phyloP scores from a whole-genome alignment of 257 asterid species.

The Euphrasia confusa region DNA sequence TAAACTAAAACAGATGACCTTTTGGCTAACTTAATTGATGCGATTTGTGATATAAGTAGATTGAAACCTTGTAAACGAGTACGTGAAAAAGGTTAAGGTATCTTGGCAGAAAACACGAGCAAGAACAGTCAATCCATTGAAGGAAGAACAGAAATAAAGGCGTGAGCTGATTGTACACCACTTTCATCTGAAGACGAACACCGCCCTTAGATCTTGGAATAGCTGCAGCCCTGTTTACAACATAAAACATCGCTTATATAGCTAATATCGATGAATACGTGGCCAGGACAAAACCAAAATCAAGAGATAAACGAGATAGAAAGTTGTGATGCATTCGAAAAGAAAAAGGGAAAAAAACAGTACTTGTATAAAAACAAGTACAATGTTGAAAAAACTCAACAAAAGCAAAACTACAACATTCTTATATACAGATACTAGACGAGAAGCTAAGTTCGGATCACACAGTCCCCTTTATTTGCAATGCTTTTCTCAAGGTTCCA shows the following conservation, averaged over 20 bases:
- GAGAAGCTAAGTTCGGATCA: slow-evolving; percentile 1
- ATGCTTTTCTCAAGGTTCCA: not conserved
- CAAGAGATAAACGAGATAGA: not conserved
- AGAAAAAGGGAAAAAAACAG: not conserved
- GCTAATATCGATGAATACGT: not conserved
- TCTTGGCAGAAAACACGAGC: slow-evolving; percentile 53
- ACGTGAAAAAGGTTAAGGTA: slow-evolving; percentile 60
- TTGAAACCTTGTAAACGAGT: slow-evolving; percentile 62
- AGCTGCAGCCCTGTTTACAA: slow-evolving; percentile 58
- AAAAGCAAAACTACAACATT: not conserved
- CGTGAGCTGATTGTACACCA: slow-evolving; percentile 65
- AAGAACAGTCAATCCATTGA: slow-evolving; percentile 77
- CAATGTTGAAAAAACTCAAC: not conserved
- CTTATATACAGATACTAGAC: not conserved
- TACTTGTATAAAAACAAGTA: no score
- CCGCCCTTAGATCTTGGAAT: slow-evolving; percentile 82
- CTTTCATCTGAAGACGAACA: slow-evolving; percentile 66
- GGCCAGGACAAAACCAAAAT: not conserved
- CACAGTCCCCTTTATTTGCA: no score
- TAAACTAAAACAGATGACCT: not conserved
- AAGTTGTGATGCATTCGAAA: not conserved
- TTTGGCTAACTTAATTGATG: slow-evolving; percentile 7
- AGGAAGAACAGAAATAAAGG: slow-evolving; percentile 61
- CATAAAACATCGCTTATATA: slow-evolving; percentile 19
- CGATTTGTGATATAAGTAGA: not conserved